Conservation (phyloP, 495 filamentous ascomycete genomes). For the Tuber umbilicatum region DNA sequence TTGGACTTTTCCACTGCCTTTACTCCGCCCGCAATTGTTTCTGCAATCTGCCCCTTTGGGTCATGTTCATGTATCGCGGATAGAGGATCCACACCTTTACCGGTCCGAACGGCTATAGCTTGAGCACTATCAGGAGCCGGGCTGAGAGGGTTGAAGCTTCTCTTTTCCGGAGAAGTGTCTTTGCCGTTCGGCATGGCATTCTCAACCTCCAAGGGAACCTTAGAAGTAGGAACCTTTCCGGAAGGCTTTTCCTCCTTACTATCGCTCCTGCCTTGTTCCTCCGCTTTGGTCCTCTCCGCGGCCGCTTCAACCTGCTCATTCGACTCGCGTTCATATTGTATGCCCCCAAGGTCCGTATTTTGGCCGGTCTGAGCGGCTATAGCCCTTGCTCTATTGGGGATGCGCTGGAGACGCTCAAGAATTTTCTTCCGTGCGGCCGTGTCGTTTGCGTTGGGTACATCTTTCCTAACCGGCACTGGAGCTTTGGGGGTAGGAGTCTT, state of each 20-base stretch:
- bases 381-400: background rate
- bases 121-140: background rate
- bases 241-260: background rate
- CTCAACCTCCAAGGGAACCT: background rate
- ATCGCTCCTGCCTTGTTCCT: background rate
- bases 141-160: background rate
- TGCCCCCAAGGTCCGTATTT: background rate
- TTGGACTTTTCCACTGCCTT: background rate
- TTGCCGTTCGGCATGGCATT: background rate
- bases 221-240: background rate
- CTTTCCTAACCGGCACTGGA: background rate
- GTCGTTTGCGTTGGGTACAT: background rate
- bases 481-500: background rate
- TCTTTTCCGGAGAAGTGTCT: background rate
- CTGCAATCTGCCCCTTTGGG: background rate
- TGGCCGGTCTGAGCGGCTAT: background rate
- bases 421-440: background rate
- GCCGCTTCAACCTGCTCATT: background rate
- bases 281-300: background rate
- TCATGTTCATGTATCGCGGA: background rate
- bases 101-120: background rate
- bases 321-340: background rate
- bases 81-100: background rate
- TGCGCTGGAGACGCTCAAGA: background rate
- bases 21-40: background rate